A percentile compares a stretch with the other conserved stretches of the same genome.
Conservation (phyloP, 2,329 filamentous ascomycete genomes). For the Beauveria sp. region DNA sequence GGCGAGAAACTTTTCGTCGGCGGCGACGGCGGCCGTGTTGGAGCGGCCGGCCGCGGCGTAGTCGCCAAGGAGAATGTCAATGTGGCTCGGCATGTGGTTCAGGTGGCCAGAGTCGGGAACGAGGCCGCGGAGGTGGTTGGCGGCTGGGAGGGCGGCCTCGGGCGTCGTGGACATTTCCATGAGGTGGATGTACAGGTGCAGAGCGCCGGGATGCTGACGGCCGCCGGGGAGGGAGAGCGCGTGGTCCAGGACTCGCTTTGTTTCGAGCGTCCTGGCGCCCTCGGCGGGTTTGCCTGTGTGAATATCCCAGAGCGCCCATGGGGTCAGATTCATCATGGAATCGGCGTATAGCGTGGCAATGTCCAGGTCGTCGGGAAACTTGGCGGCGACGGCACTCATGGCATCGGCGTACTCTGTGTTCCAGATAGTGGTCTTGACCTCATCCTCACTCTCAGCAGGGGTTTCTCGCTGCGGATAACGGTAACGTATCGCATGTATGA, state of each 20-base stretch:
- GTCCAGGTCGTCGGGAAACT: constrained; percentile 33
- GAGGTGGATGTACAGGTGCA: constrained; percentile 70
- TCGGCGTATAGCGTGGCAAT: constrained; percentile 31
- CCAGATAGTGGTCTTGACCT: constrained; percentile 38
- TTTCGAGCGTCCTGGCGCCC: constrained; percentile 26
- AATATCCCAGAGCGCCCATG: constrained; percentile 38
- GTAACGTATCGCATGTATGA: constrained; percentile 54
- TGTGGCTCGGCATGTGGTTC: constrained; percentile 70
- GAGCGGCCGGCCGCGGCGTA: constrained; percentile 59
- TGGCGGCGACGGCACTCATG: constrained; percentile 30
- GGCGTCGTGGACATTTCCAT: constrained; percentile 63
- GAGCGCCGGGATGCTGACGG: constrained; percentile 56
- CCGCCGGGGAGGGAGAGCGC: constrained; percentile 39
- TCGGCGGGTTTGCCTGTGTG: constrained; percentile 25
- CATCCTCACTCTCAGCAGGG: constrained; percentile 30
- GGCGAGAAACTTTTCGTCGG: constrained; percentile 59
- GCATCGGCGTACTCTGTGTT: constrained; percentile 28
- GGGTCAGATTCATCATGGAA: constrained; percentile 41
- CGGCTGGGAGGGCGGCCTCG: constrained; percentile 48
- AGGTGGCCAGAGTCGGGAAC: constrained; percentile 60
- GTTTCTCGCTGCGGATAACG: constrained; percentile 44
- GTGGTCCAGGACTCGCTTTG: constrained; percentile 27
- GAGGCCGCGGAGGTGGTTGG: constrained; percentile 52
- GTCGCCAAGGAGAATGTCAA: constrained; percentile 67
- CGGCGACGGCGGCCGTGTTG: constrained; percentile 58